These are phyloP conservation scores for Collybia sp. DNA, from an alignment of 768 basidiomycete species.

Conservation along the genomic window DNA sequence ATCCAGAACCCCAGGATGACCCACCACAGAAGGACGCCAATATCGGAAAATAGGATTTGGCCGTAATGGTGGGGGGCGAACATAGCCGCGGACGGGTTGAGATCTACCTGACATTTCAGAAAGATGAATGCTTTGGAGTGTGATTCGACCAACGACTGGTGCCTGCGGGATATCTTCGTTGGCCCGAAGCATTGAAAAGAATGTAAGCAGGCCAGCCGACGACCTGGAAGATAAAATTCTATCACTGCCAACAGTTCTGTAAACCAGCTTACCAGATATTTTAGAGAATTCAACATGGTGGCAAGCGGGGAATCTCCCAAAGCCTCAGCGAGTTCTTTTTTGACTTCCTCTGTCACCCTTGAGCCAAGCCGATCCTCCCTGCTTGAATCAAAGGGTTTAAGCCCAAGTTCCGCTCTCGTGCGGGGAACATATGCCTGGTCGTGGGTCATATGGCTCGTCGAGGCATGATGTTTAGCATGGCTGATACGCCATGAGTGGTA, in stretches of 20 bases:
- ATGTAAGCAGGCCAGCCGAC: constrained; percentile 52
- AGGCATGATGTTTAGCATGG: constrained; percentile 82
- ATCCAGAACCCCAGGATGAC: constrained; percentile 41
- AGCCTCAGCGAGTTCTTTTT: constrained; percentile 61
- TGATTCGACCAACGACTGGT: constrained; percentile 57
- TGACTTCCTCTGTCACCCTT: constrained; percentile 46
- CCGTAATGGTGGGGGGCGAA: constrained; percentile 63
- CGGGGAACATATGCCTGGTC: constrained; percentile 83
- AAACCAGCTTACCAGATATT: constrained; percentile 40
- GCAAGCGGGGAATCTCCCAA: constrained; percentile 74
- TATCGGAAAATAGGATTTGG: constrained; percentile 67
- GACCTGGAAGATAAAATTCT: not conserved
- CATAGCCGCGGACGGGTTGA: constrained; percentile 60
- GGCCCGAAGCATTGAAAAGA: constrained; percentile 67
- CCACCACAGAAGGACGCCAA: constrained; percentile 65
- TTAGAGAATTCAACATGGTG: constrained; percentile 32
- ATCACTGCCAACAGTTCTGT: not conserved
- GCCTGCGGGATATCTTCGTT: constrained; percentile 57
- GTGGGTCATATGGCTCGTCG: constrained; percentile 73
- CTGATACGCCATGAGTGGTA: constrained; percentile 86
- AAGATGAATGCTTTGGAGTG: not conserved
- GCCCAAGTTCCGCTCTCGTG: constrained; percentile 55
- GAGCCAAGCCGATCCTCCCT: constrained; percentile 51
- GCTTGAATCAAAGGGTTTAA: constrained; percentile 49
- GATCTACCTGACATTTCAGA: constrained; percentile 33